Conservation (phyloP, 106 monocot species). For the Platanthera guangdongensis region DNA sequence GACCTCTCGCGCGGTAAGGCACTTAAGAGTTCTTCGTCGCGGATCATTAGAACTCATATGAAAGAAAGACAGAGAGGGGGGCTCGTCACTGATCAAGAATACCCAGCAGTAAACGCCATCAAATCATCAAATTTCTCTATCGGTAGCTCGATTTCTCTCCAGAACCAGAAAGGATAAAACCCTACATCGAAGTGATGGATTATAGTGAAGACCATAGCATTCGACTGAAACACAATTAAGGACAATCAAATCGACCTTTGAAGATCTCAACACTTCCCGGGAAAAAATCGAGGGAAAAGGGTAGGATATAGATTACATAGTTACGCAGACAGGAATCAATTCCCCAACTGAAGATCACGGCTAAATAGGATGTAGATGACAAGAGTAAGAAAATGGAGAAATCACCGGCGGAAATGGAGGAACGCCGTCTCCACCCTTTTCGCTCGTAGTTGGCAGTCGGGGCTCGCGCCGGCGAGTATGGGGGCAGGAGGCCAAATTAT, state of each 20-base stretch:
- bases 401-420: not conserved
- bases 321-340: no score
- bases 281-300: not conserved
- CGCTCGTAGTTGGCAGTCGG: not conserved
- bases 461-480: not conserved
- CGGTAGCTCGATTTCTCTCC: not conserved
- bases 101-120: not conserved
- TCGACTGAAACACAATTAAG: not conserved
- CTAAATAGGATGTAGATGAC: not conserved
- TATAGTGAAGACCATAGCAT: not conserved
- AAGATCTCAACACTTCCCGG: not conserved
- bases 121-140: not conserved
- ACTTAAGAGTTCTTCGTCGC: not conserved
- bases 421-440: not conserved
- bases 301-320: not conserved
- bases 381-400: not conserved
- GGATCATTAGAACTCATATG: not conserved
- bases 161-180: not conserved
- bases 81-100: not conserved
- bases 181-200: not conserved
- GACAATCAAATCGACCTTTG: not conserved
- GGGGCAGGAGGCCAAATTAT: not conserved
- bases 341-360: no score
- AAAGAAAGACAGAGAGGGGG: not conserved
- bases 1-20: not conserved